phyloP scores from a whole-genome alignment of 192 early-diverging fungal species.

The Podila clonocystis region DNA sequence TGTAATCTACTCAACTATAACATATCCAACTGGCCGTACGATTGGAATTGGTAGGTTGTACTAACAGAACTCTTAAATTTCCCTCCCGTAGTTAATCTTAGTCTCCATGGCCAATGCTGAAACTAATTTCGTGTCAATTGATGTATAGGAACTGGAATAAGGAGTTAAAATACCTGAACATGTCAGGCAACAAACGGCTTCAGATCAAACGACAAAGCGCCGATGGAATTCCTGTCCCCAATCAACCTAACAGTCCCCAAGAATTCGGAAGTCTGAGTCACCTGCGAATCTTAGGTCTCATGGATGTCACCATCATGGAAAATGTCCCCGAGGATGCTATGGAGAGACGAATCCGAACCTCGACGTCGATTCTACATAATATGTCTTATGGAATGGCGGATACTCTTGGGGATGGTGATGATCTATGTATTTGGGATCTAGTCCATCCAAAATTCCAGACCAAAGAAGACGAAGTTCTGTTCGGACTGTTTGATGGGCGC shows the following conservation, averaged over 20 bases:
- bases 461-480: slow-evolving; percentile 88
- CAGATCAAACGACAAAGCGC: slow-evolving; percentile 81
- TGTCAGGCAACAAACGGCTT: slow-evolving; percentile 90
- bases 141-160: slow-evolving; percentile 83
- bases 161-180: slow-evolving; percentile 87
- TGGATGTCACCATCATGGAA: slow-evolving; percentile 85
- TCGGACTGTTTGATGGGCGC: slow-evolving; percentile 88
- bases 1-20: slow-evolving; percentile 92
- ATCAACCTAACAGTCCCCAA: slow-evolving; percentile 64
- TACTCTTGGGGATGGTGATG: slow-evolving; percentile 72
- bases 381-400: slow-evolving; percentile 93
- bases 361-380: slow-evolving; percentile 79
- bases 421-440: slow-evolving; percentile 85
- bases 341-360: slow-evolving; percentile 85
- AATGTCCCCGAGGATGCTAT: slow-evolving; percentile 83
- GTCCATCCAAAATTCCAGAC: slow-evolving; percentile 87
- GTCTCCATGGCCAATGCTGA: too few relatives aligned
- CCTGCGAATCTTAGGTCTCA: slow-evolving; percentile 84
- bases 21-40: slow-evolving; percentile 94
- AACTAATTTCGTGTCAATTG: neutral
- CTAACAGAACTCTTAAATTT: neutral
- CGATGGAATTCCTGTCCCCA: slow-evolving; percentile 40
- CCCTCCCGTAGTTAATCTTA: neutral
- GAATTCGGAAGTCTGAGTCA: slow-evolving; percentile 82
- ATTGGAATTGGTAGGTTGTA: slow-evolving; percentile 92